Conservation (phyloP, 345 rosid species). For the Leavenworthia alabamica region DNA sequence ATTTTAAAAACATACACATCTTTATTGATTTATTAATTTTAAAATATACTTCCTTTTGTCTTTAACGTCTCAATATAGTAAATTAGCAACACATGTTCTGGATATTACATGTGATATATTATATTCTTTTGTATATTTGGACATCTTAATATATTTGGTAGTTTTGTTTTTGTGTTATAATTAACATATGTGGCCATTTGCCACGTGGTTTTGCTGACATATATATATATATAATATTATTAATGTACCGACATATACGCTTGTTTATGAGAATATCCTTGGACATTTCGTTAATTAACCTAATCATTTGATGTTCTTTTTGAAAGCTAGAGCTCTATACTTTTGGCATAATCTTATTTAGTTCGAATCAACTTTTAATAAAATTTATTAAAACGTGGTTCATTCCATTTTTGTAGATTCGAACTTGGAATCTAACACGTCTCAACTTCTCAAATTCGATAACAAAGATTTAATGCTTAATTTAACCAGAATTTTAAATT, state of each 20-base stretch:
- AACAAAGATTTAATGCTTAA: background rate
- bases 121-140: background rate
- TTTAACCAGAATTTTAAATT: background rate
- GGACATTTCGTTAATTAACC: conserved; percentile 13
- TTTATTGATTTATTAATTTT: too few species aligned
- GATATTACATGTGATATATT: background rate
- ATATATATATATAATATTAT: background rate
- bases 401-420: background rate
- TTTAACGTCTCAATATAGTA: too few species aligned
- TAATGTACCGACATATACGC: background rate
- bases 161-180: background rate
- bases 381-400: background rate
- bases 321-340: background rate
- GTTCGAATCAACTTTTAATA: background rate
- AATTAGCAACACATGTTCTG: too few species aligned
- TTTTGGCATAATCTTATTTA: background rate
- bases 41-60: too few species aligned
- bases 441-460: background rate
- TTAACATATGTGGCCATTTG: conserved; percentile 9
- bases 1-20: too few species aligned
- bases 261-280: too few species aligned
- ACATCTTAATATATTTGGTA: background rate
- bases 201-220: conserved; percentile 8
- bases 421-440: background rate
- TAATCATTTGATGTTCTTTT: conserved; percentile 10